A percentile compares a stretch with the other conserved stretches of the same genome.
phyloP scores from a whole-genome alignment of 192 early-diverging fungal genomes.

The Entomortierella lignicola region DNA sequence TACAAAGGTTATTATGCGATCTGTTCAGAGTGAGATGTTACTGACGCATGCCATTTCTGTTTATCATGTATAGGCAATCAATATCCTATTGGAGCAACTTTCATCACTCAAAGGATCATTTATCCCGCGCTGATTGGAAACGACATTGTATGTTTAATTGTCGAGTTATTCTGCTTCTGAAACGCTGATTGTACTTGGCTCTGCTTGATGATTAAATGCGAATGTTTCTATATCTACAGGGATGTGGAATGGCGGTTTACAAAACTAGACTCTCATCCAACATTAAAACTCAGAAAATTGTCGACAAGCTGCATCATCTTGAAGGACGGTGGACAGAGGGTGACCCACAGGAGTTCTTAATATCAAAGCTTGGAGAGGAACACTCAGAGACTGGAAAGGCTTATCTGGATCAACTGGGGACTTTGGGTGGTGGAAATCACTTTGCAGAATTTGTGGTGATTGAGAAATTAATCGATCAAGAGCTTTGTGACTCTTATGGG shows the following conservation, averaged over 20 bases:
- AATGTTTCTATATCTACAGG: constrained; percentile 18
- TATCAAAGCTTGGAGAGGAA: constrained; percentile 42
- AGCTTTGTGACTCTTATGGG: constrained; percentile 26
- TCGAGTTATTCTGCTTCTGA: neutral
- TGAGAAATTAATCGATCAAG: constrained; percentile 53
- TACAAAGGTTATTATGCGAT: neutral
- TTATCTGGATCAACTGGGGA: constrained; percentile 59
- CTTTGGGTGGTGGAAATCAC: constrained; percentile 71
- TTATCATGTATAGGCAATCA: constrained; percentile 28
- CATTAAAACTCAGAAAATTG: constrained; percentile 55
- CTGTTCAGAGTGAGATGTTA: neutral
- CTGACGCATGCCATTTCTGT: neutral
- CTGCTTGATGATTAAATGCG: no score
- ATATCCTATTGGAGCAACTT: constrained; percentile 63
- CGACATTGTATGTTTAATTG: constrained; percentile 50
- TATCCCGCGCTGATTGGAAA: constrained; percentile 70
- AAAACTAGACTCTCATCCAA: constrained; percentile 45
- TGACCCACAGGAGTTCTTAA: constrained; percentile 37
- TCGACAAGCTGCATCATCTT: constrained; percentile 44
- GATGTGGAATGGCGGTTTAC: constrained; percentile 70
- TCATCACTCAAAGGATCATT: constrained; percentile 56
- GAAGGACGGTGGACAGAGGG: constrained; percentile 60
- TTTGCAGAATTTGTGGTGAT: constrained; percentile 66
- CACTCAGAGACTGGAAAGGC: constrained; percentile 52
- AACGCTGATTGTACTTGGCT: no score